Evolutionary conservation across 805 yeast species (phyloP).

Genomic region (Saccharomycopsis amapae): DNA sequence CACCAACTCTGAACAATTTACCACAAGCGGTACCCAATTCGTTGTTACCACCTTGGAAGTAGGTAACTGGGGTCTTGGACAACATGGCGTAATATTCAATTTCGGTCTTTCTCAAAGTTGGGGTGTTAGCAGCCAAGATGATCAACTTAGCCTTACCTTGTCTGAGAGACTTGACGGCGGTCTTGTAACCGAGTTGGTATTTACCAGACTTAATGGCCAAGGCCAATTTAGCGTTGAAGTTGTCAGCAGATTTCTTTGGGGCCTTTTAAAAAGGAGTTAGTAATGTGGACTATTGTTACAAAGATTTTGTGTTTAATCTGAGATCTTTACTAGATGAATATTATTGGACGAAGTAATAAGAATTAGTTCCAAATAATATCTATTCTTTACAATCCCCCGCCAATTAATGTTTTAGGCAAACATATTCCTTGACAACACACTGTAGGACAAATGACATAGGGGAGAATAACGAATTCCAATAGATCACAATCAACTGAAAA

Average conservation of each 20-base stretch:
- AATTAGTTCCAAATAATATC: background rate
- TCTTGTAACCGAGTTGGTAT: constrained; percentile 99
- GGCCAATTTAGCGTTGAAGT: constrained; percentile 97
- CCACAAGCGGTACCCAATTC: constrained; percentile 99
- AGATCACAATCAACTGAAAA: too few species aligned
- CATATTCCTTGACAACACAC: too few species aligned
- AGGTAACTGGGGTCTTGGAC: constrained; percentile 92
- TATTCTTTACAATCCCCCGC: background rate
- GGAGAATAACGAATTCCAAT: background rate
- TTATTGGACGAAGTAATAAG: background rate
- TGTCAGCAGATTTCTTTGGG: constrained; percentile 92
- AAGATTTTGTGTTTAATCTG: too few species aligned
- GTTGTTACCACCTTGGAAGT: constrained; percentile 99
- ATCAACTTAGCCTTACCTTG: constrained; percentile 98
- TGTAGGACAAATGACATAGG: too few species aligned
- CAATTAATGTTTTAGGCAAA: too few species aligned
- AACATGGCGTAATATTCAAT: constrained; percentile 99
- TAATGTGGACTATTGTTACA: too few species aligned
- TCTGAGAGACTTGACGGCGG: constrained; percentile 96
- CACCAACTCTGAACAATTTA: constrained; percentile 99
- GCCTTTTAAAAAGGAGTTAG: constrained; percentile 59
- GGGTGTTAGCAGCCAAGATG: constrained; percentile 98
- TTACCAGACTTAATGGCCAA: constrained; percentile 98
- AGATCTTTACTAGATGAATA: background rate
- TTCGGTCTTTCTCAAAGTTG: constrained; percentile 99